A percentile compares a stretch with the other conserved stretches of the same genome.
These are phyloP conservation scores for Edaphochlamys debaryana DNA, from an alignment of 139 green algal genomes.

Conservation along the genomic window DNA sequence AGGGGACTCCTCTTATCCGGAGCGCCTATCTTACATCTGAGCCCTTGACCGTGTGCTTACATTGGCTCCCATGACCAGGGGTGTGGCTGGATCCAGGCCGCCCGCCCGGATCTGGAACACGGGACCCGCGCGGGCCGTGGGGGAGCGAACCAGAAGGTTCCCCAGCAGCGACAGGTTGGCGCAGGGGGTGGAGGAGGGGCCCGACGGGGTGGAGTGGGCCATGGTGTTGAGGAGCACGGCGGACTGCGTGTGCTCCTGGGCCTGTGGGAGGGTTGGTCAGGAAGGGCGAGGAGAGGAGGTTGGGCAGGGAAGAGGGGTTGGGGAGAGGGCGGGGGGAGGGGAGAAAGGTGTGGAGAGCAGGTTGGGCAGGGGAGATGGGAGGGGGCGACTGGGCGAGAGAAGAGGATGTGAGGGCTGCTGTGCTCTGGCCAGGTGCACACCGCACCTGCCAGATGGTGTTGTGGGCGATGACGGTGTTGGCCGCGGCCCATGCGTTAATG, in stretches of 20 bases:
- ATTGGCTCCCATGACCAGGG: neutral
- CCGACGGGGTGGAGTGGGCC: constrained; percentile 19
- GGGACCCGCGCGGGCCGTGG: constrained; percentile 27
- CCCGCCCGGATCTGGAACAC: constrained; percentile 35
- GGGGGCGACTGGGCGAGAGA: too few species aligned
- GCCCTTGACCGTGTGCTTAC: constrained; percentile 15
- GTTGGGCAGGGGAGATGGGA: too few species aligned
- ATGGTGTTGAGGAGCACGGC: constrained; percentile 6
- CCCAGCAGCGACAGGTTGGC: neutral
- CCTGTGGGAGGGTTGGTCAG: too few species aligned
- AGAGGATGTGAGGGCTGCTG: too few species aligned
- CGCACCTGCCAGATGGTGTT: constrained; percentile 45
- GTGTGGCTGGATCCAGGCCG: constrained; percentile 11
- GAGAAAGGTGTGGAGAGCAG: too few species aligned
- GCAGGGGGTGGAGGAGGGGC: neutral
- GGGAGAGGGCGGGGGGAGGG: too few species aligned
- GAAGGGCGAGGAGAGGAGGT: too few species aligned
- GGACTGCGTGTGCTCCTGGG: constrained; percentile 18
- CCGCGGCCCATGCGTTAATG: constrained; percentile 30
- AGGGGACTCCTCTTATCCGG: constrained; percentile 10
- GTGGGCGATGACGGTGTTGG: constrained; percentile 7
- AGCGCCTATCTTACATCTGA: constrained; percentile 13
- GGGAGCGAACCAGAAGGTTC: constrained; percentile 21
- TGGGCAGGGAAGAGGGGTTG: too few species aligned
- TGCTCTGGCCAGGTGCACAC: too few species aligned